A percentile compares a stretch with the other conserved stretches of the same genome.
Conservation (phyloP, 768 basidiomycete genomes). For the Asterophora parasitica region DNA sequence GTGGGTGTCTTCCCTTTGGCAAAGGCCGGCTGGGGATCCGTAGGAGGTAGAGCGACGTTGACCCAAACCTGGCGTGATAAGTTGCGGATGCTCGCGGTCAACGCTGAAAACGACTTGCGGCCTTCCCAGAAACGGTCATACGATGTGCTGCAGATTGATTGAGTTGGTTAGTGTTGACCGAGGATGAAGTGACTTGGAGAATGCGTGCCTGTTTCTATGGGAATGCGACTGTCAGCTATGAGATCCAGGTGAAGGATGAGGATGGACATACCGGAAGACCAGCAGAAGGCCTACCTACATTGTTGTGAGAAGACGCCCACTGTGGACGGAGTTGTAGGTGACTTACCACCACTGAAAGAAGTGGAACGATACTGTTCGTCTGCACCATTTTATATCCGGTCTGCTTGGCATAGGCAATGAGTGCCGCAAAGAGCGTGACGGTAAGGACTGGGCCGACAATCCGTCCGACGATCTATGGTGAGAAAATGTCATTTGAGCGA, state of each 20-base stretch:
- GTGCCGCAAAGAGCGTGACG: constrained; percentile 68
- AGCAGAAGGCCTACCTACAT: constrained; percentile 80
- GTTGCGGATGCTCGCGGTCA: constrained; percentile 73
- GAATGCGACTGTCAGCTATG: constrained; percentile 3
- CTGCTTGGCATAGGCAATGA: constrained; percentile 54
- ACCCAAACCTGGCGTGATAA: constrained; percentile 78
- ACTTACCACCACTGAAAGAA: constrained; percentile 86
- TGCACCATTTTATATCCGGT: constrained; percentile 57
- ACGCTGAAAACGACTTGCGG: constrained; percentile 71
- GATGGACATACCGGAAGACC: constrained; percentile 65
- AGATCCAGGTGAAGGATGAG: not conserved
- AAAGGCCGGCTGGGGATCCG: constrained; percentile 36
- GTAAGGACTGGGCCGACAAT: constrained; percentile 83
- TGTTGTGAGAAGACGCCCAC: constrained; percentile 1
- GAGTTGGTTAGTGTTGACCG: not conserved
- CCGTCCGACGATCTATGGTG: constrained; percentile 55
- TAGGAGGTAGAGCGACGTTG: constrained; percentile 61
- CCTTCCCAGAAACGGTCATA: constrained; percentile 90
- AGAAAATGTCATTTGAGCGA: constrained; percentile 5
- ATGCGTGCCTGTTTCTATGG: constrained; percentile 65
- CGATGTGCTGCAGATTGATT: constrained; percentile 51
- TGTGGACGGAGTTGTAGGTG: constrained; percentile 1
- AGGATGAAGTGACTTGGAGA: not conserved
- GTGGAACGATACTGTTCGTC: constrained; percentile 81
- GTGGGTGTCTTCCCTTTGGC: constrained; percentile 50